These are phyloP conservation scores for Gonapodya prolifera DNA, from an alignment of 192 early-diverging fungal genomes.

Conservation along the genomic window DNA sequence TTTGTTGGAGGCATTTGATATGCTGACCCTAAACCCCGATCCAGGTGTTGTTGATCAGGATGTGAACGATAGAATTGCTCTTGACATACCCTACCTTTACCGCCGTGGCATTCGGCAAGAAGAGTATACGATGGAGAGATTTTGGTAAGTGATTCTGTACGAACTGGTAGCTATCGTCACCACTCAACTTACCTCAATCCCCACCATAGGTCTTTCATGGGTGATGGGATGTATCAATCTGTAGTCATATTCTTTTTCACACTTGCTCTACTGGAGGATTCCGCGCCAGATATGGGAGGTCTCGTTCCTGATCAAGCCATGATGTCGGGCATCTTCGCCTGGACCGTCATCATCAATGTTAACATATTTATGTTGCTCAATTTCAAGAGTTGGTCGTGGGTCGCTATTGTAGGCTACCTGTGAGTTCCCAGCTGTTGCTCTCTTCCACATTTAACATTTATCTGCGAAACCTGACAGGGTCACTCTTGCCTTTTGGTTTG, in stretches of 20 bases:
- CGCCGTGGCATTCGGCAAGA: constrained; percentile 69
- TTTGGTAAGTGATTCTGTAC: constrained; percentile 45
- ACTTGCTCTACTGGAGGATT: constrained; percentile 48
- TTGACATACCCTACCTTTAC: constrained; percentile 54
- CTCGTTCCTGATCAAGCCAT: constrained; percentile 39
- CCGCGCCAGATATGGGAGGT: constrained; percentile 34
- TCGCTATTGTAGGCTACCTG: constrained; percentile 47
- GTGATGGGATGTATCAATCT: constrained; percentile 89
- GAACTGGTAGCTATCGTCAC: background rate
- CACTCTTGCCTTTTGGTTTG: constrained; percentile 53
- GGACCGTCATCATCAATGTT: constrained; percentile 64
- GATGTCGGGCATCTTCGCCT: constrained; percentile 68
- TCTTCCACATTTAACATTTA: too few relatives aligned
- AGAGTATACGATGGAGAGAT: constrained; percentile 71
- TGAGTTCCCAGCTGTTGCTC: constrained; percentile 7
- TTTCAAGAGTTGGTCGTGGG: constrained; percentile 75
- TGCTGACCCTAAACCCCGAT: constrained; percentile 66
- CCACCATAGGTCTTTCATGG: constrained; percentile 40
- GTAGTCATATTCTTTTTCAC: constrained; percentile 66
- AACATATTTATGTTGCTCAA: constrained; percentile 68
- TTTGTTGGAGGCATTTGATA: constrained; percentile 64
- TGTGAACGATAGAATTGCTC: constrained; percentile 37
- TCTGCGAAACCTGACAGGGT: constrained; percentile 14
- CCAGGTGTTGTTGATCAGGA: constrained; percentile 50
- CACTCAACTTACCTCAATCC: background rate